Evolutionary conservation across 805 yeast genomes (phyloP).

Genomic region (Priceomyces castillae): DNA sequence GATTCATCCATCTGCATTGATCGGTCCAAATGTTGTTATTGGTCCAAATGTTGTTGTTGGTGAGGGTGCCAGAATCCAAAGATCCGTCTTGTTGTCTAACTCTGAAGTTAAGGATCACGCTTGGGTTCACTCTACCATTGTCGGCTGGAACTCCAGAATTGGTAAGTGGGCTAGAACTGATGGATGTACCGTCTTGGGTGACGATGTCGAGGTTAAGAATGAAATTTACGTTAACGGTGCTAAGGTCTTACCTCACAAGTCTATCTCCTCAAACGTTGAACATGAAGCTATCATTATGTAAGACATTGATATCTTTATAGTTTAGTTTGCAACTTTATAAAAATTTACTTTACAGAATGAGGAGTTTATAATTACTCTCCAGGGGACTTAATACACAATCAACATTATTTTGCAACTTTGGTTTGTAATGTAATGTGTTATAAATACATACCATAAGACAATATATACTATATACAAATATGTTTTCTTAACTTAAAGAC

Average conservation of each 20-base stretch:
- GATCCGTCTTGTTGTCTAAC: conserved; percentile 89
- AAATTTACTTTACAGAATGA: conserved; percentile 3
- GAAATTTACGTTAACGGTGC: conserved; percentile 99
- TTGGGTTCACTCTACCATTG: conserved; percentile 94
- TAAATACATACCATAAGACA: too few relatives aligned
- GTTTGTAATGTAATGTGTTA: too few relatives aligned
- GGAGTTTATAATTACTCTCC: background rate
- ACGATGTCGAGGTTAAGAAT: conserved; percentile 97
- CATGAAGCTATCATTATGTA: conserved; percentile 98
- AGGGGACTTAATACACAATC: conserved; percentile 4
- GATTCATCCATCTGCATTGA: conserved; percentile 87
- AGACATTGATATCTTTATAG: conserved; percentile 13
- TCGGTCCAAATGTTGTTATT: conserved; percentile 97
- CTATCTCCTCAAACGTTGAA: conserved; percentile 94
- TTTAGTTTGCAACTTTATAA: background rate
- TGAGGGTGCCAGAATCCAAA: conserved; percentile 97
- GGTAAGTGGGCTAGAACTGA: conserved; percentile 99
- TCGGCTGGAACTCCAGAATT: conserved; percentile 98
- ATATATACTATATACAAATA: too few relatives aligned
- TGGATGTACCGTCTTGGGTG: conserved; percentile 97
- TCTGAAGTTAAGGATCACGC: conserved; percentile 95
- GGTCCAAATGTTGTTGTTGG: conserved; percentile 96
- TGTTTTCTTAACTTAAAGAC: conserved; percentile 1
- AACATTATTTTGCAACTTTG: background rate
- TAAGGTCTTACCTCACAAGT: conserved; percentile 97